Evolutionary conservation across 169 alveolate genomes (phyloP).

Genomic region (Prorocentrum cordatum): DNA sequence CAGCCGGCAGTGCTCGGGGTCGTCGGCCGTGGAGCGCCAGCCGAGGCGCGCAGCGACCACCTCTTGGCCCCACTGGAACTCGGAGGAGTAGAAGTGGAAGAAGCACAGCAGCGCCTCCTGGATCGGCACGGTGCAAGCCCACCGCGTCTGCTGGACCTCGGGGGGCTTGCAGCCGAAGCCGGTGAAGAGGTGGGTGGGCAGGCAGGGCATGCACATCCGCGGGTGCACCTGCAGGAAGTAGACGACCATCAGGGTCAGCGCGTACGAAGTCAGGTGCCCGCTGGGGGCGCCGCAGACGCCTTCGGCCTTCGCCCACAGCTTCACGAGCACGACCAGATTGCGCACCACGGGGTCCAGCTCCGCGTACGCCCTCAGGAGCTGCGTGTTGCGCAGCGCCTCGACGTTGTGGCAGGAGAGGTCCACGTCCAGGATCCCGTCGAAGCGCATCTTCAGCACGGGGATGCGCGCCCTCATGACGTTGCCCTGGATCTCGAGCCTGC

Average conservation of each 20-base stretch:
- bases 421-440: not conserved
- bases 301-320: not conserved
- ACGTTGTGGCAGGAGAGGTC: not conserved
- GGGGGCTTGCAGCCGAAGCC: no score
- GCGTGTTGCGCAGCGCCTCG: not conserved
- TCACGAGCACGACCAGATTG: not conserved
- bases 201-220: not conserved
- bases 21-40: no score
- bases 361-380: not conserved
- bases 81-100: not conserved
- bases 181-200: not conserved
- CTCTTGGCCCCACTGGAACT: not conserved
- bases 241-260: not conserved
- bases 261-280: not conserved
- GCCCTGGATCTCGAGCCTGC: no score
- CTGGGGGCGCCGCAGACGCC: not conserved
- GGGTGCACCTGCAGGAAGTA: not conserved
- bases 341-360: not conserved
- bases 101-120: not conserved
- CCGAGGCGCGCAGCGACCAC: no score
- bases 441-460: not conserved
- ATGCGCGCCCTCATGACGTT: not conserved
- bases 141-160: no score
- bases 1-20: no score
- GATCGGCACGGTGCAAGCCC: not conserved